Evolutionary conservation across 352 stramenopile genomes (phyloP).

Genomic region (Phytophthora pisi): DNA sequence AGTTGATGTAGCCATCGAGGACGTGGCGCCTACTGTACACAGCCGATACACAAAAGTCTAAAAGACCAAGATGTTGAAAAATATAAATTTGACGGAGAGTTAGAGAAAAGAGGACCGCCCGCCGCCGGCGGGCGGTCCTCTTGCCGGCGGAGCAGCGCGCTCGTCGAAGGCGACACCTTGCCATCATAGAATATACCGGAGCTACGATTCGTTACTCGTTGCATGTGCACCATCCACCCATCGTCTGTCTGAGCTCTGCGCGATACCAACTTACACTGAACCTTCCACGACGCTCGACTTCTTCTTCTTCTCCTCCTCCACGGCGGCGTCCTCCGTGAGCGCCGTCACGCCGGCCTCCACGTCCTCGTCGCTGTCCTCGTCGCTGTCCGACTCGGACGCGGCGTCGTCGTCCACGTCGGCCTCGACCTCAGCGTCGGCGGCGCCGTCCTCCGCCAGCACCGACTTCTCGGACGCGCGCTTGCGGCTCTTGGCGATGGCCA

Average conservation of each 20-base stretch:
- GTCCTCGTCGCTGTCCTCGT: slow-evolving; percentile 48
- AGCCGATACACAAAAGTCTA: neutral
- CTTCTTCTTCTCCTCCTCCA: slow-evolving; percentile 37
- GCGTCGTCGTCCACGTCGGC: slow-evolving; percentile 44
- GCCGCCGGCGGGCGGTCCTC: too few species aligned
- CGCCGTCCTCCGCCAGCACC: slow-evolving; percentile 41
- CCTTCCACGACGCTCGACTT: slow-evolving; percentile 63
- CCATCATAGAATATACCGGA: slow-evolving; percentile 37
- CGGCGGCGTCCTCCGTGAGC: slow-evolving; percentile 20
- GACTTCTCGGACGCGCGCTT: slow-evolving; percentile 53
- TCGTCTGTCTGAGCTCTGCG: slow-evolving; percentile 16
- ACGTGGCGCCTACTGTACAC: slow-evolving; percentile 1
- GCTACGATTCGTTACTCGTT: slow-evolving; percentile 22
- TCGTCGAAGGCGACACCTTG: slow-evolving; percentile 17
- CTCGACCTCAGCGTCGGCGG: slow-evolving; percentile 42
- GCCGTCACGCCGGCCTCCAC: slow-evolving; percentile 35
- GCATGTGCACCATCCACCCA: slow-evolving; percentile 25
- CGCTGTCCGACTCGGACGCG: slow-evolving; percentile 50
- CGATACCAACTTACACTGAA: slow-evolving; percentile 52
- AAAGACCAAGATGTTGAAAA: neutral
- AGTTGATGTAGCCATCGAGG: slow-evolving; percentile 21
- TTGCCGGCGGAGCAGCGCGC: slow-evolving; percentile 3
- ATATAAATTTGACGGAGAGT: slow-evolving; percentile 28
- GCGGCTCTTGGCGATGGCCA: slow-evolving; percentile 53
- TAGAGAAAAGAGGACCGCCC: slow-evolving; percentile 7